Evolutionary conservation across 495 filamentous ascomycete species (phyloP), one percentile per base, ranked within the genome.

Genomic region (Bombardia bombarda): DNA sequence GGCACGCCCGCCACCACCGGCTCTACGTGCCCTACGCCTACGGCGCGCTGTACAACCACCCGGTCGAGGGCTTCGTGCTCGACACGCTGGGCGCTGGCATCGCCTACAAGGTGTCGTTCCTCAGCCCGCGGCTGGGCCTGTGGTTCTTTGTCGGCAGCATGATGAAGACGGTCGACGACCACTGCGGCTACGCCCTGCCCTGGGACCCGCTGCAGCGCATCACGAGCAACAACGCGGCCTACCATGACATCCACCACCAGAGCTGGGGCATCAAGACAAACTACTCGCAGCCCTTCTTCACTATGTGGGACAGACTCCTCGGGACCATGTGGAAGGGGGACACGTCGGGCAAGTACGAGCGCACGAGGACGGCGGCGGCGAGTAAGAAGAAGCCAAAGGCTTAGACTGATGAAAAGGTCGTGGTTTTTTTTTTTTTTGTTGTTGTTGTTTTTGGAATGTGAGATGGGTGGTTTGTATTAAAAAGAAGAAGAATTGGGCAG

Each of bases 211-310:
- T 96, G 47, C 90, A 96, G 70, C 81, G 80, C 55, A 67, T 95
- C 23, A 93, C 86, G 26, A 82, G 84, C 55, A 95, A 98, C 69
- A 95, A 96, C 51, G 86, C 92, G 16, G 82, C 78, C 17, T 98
- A 94, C 63, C 92, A 98, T 61, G 92, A 98, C 60, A 86, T 98
- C 40, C 92, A 98, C 62, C 92, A 98, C 65, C 92, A 98, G 67
- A 94, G 86, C 67, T 98, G 90, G 92, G 92, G 92, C 36, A 95
- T 98, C 70, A 96, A 92, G 75, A 75, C 79, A 47, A 69, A 76
- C 62, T 79, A 73, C 47, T 83, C 81, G 1, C 86, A 92, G 58
- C 86, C 86, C 1, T 90, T 87, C 67, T 87, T 89, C 66, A 90
- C 83, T 35, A 84, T 88, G 62, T 92, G 86, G 86, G 86, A 92